These are phyloP conservation scores for Mycotypha africana DNA, from an alignment of 371 early-diverging fungal species.

Conservation along the genomic window DNA sequence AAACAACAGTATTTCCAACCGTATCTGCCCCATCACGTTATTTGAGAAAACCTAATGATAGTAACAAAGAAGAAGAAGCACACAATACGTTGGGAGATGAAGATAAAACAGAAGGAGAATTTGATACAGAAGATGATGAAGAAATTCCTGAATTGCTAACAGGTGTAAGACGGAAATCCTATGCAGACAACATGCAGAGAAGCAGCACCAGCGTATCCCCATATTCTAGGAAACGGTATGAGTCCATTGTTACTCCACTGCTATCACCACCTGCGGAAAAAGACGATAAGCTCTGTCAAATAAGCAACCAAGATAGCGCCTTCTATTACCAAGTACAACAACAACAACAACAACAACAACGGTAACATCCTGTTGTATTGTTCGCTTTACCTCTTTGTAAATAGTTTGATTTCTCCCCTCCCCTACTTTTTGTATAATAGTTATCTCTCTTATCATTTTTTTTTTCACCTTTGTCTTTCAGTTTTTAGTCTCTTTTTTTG, in stretches of 20 bases:
- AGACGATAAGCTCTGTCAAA: background rate
- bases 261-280: conserved; percentile 11
- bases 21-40: no score
- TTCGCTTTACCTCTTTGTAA: no score
- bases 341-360: no score
- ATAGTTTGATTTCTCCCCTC: no score
- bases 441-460: no score
- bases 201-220: conserved; percentile 6
- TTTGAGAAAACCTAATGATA: background rate
- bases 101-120: background rate
- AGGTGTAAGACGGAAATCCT: conserved; percentile 5
- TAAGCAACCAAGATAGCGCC: no score
- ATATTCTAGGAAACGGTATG: background rate
- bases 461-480: no score
- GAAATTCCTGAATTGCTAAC: conserved; percentile 4
- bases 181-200: conserved; percentile 3
- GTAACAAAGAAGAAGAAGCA: background rate
- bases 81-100: background rate
- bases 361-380: no score
- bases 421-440: no score
- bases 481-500: no score
- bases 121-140: background rate
- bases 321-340: no score
- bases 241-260: conserved; percentile 5
- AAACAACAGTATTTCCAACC: no score